These are phyloP conservation scores for Filosporella fistucella DNA, from an alignment of 495 filamentous ascomycete genomes.

Conservation along the genomic window DNA sequence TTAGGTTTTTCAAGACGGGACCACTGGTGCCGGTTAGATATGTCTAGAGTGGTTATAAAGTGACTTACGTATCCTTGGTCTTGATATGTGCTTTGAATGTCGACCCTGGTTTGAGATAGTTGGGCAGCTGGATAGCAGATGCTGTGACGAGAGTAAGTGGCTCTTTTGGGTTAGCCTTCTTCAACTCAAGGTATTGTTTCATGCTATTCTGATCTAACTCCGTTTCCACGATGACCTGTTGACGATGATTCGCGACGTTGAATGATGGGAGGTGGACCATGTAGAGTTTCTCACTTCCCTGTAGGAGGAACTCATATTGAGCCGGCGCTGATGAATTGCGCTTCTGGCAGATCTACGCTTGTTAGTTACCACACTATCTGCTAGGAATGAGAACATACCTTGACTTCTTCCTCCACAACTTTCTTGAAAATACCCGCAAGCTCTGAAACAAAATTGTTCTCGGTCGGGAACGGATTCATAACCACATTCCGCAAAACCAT, in stretches of 20 bases:
- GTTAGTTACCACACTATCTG: background rate
- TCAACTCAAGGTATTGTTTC: background rate
- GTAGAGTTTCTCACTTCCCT: background rate
- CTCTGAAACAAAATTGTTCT: background rate
- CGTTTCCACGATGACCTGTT: background rate
- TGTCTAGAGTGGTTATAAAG: background rate
- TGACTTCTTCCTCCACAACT: background rate
- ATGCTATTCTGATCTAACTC: background rate
- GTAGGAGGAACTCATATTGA: background rate
- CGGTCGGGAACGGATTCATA: background rate
- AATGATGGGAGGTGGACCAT: background rate
- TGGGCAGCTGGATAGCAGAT: background rate
- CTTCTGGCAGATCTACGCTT: background rate
- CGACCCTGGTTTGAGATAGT: background rate
- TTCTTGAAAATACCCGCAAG: background rate
- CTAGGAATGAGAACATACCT: background rate
- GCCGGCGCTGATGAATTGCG: background rate
- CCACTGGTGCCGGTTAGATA: background rate
- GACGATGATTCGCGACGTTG: background rate
- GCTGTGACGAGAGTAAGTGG: background rate
- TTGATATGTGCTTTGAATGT: background rate
- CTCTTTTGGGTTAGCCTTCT: background rate
- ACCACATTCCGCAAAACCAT: background rate
- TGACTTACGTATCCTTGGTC: background rate
- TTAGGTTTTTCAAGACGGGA: background rate